Base-by-base conservation (phyloP, 2,329 filamentous ascomycete genomes). In the Nakataea oryzae region DNA sequence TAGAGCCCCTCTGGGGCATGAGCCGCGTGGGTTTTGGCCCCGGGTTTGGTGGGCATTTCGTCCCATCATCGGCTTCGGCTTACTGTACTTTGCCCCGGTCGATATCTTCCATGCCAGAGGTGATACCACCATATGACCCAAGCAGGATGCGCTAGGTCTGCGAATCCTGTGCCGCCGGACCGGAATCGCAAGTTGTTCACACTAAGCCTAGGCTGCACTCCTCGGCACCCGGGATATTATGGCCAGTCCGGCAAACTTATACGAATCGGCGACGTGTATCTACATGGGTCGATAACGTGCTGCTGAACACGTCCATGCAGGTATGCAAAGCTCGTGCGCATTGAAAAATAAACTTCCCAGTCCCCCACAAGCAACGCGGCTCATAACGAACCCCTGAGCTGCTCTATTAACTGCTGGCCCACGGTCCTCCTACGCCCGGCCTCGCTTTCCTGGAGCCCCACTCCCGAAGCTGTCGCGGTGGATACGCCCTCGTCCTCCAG, bases 381-480 rank as follows among this genome's bases (percentile, higher is more conserved):
- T 69, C 66, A 79, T 58, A 81, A 78, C 11, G 79, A 74, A 24
- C 77, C 79, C 64, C 78, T 73, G 63, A 87, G 84, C 70, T 86
- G 83, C 67, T 87, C 83, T 64, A 87, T 73, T 55, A 87, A 78
- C 71, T 86, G 83, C 68, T 86, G 81, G 3, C 83, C 82, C 73
- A 86, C 78, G 0, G 83, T 83, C 66, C 86, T 79, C 64, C 84
- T 76, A 62, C 83, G 76, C 61, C 80, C 81, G 1, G 74, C 75
- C 61, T 80, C 80, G 1, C 73, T 76, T 6, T 76, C 78, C 2
- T 62, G 66, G 41, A 71, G 72, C 62, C 81, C 75, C 4, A 75
- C 74, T 26, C 81, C 82, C 2, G 79, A 76, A 17, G 78, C 74
- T 21, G 75, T 74, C 63, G 78, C 73, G 59, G 75, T 75, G 14